Evolutionary conservation across 768 basidiomycete species (phyloP).

Genomic region (Calocybe indica): DNA sequence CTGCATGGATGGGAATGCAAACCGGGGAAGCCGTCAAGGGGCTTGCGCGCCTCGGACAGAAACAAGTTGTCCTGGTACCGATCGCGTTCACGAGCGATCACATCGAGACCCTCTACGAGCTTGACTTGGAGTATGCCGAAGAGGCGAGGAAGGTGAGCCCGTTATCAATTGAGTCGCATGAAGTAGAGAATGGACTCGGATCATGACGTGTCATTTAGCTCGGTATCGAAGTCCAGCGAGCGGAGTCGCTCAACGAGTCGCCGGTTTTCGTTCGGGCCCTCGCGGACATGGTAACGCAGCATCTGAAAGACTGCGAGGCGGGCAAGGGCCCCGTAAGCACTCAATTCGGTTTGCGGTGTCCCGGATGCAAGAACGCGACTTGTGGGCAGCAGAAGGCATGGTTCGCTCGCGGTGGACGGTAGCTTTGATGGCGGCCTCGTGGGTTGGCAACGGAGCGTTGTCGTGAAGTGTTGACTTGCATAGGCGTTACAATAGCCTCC

Average conservation of each 20-base stretch:
- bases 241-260: constrained; percentile 90
- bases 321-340: constrained; percentile 65
- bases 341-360: constrained; percentile 86
- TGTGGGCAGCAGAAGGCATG: constrained; percentile 87
- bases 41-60: constrained; percentile 67
- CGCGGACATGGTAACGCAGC: constrained; percentile 83
- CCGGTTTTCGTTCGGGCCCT: constrained; percentile 94
- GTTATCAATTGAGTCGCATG: constrained; percentile 4
- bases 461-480: not conserved
- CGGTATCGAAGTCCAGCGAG: constrained; percentile 85
- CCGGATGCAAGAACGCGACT: constrained; percentile 85
- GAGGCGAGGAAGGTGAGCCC: constrained; percentile 81
- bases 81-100: constrained; percentile 99
- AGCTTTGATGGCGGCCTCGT: constrained; percentile 9
- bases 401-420: constrained; percentile 74
- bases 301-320: constrained; percentile 57
- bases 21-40: constrained; percentile 90
- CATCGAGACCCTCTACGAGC: constrained; percentile 96
- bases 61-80: constrained; percentile 79
- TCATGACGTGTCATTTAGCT: constrained; percentile 43
- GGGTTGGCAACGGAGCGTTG: not conserved
- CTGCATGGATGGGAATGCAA: constrained; percentile 98
- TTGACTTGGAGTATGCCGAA: constrained; percentile 89
- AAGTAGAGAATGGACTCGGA: constrained; percentile 2
- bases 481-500: too few species aligned